Evolutionary conservation across 1,284 basidiomycete genomes (phyloP), one percentile per base, ranked within the genome.

Genomic region (Anthracocystis panici-leucophaei): DNA sequence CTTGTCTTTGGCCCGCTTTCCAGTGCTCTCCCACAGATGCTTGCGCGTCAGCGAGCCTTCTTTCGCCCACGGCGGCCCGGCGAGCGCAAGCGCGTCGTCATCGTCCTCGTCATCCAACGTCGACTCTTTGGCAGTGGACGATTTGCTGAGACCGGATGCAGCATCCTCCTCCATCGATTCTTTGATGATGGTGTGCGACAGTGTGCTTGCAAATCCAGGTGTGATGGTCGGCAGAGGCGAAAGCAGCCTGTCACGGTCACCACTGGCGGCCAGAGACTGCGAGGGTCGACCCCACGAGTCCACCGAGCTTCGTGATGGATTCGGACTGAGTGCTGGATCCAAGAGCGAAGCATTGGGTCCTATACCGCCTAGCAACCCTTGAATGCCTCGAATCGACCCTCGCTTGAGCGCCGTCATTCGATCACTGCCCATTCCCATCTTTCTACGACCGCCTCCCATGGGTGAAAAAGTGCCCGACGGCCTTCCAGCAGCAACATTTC

Each of bases 1-100:
- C 85, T 94, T 94, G 82, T 92, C 91, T 86, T 90, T 93, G 18
- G 93, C 91, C 27, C 93, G 88, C 85, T 93, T 95, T 11, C 91
- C 91, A 0, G 89, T 88, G 4, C 89, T 89, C 82, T 97, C 95
- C 91, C 92, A 95, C 85, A 96, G 97, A 75, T 95, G 92, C 84
- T 97, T 98, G 38, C 95, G 91, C 75, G 91, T 92, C 4, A 99
- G 89, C 88, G 95, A 92, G 16, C 96, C 96, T 86, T 99, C 96
- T 86, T 99, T 99, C 0, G 96, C 96, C 96, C 96, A 99, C 0
- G 96, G 96, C 3, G 96, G 91, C 25, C 96, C 96, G 12, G 97
- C 89, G 38, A 98, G 88, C 0, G 96, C 95, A 12, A 98, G 88
- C 86, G 97, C 94, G 83, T 97, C 95, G 82, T 98, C 95, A 29